A percentile compares a stretch with the other conserved stretches of the same genome.
These are phyloP conservation scores for Ogataea trehaloabstinens DNA, from an alignment of 805 yeast genomes.

Conservation along the genomic window DNA sequence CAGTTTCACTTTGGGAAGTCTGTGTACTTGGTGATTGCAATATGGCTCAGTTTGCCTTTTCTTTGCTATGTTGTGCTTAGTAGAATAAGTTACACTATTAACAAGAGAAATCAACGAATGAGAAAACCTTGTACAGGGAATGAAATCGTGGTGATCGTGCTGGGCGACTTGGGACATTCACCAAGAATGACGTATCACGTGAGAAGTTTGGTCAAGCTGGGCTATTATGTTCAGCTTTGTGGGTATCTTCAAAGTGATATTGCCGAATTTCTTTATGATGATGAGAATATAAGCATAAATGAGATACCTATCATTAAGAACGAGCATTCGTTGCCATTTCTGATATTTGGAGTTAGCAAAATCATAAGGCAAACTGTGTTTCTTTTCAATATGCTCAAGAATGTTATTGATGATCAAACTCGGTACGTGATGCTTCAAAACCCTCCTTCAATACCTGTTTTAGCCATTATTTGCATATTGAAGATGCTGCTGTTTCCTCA, in stretches of 20 bases:
- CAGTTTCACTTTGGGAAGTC: constrained; percentile 33
- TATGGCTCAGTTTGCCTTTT: constrained; percentile 48
- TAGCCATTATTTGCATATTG: constrained; percentile 60
- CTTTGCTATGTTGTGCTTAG: constrained; percentile 42
- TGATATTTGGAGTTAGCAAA: constrained; percentile 57
- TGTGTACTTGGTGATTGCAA: constrained; percentile 42
- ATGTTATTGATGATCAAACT: constrained; percentile 55
- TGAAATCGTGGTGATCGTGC: constrained; percentile 72
- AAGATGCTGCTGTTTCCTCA: constrained; percentile 43
- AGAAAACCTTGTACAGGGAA: constrained; percentile 29
- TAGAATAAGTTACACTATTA: constrained; percentile 24
- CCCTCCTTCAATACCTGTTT: constrained; percentile 88
- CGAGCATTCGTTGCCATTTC: constrained; percentile 43
- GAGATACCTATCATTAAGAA: constrained; percentile 44
- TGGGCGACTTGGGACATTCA: constrained; percentile 93
- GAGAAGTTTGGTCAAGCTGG: constrained; percentile 62
- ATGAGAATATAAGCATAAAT: constrained; percentile 44
- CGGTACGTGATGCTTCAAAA: constrained; percentile 77
- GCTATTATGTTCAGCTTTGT: constrained; percentile 76
- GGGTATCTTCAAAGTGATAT: constrained; percentile 70
- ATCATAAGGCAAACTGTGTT: constrained; percentile 53
- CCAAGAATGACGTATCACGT: constrained; percentile 96
- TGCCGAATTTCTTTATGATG: constrained; percentile 49
- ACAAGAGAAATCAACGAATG: constrained; percentile 12
- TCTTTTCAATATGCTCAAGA: constrained; percentile 47